Evolutionary conservation across 2,329 filamentous ascomycete species (phyloP), one percentile per base, ranked within the genome.

Genomic region (Paramyrothecium sp.): DNA sequence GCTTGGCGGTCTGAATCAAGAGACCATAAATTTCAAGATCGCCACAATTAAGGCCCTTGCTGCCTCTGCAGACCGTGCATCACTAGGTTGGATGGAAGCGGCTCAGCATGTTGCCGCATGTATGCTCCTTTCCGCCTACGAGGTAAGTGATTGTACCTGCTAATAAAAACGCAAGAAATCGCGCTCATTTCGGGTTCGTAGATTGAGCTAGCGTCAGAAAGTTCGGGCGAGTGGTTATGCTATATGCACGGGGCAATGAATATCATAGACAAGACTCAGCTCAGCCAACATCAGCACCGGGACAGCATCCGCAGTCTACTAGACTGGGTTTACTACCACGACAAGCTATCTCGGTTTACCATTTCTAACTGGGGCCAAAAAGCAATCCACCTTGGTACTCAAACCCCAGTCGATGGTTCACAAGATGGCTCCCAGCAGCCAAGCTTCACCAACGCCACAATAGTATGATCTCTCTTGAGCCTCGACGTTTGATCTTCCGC

Each of bases 311-410:
- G 50, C 7, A 11, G 54, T 20, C 38, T 65, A 2, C 50, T 65
- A 16, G 61, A 60, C 16, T 65, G 63, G 63, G 63, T 61, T 17
- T 58, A 60, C 44, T 65, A 65, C 21, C 63, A 64, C 21, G 52
- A 61, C 13, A 51, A 56, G 7, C 34, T 65, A 10, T 64, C 63
- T 20, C 55, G 56, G 1, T 65, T 65, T n/a, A 55, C 61, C n/a
- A 53, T 55, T 12, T 54, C 58, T n/a, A 58, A 65, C 48, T 65
- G 63, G 63, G 51, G 33, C 2, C 57, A 58, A 1, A 52, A 46
- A 8, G 16, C 55, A 19, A 3, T 53, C 3, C 26, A 20, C 3
- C 22, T n/a, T 2, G 26, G n/a, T 2, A 1, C 20, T 1, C 13
- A 21, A 13, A 5, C 5, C 3, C 7, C 13, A 16, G 5, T 44